Conservation (phyloP, 1,284 basidiomycete species). For the Sanghuangporus baumii region DNA sequence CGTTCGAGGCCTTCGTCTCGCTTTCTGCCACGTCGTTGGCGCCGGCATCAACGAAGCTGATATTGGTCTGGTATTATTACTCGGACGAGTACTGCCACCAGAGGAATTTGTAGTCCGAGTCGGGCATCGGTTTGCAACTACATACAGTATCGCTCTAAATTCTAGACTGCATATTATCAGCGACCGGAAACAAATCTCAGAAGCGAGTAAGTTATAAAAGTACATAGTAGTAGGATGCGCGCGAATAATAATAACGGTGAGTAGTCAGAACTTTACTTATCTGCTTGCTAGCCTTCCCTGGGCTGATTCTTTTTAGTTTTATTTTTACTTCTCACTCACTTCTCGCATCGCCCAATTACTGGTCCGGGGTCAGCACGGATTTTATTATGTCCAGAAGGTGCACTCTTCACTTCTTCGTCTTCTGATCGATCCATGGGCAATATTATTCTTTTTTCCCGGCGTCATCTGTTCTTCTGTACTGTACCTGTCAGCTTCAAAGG, state of each 20-base stretch:
- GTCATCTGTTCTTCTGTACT: neutral
- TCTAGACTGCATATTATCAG: neutral
- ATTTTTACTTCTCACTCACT: neutral
- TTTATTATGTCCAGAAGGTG: neutral
- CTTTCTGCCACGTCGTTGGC: neutral
- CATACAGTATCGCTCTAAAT: no score
- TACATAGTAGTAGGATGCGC: neutral
- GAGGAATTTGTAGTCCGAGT: no score
- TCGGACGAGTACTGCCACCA: neutral
- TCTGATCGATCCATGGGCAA: neutral
- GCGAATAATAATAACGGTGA: neutral
- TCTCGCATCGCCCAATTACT: neutral
- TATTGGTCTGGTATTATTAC: no score
- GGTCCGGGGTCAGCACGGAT: neutral
- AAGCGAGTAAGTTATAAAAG: neutral
- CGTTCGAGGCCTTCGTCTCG: neutral
- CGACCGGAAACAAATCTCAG: neutral
- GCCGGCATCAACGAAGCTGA: neutral
- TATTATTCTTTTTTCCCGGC: neutral
- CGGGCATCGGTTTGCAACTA: no score
- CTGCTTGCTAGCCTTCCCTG: neutral
- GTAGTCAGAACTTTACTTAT: neutral
- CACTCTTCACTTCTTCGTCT: neutral
- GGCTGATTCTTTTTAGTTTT: neutral
- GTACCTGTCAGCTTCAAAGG: neutral